Base-by-base conservation (phyloP, 148 eudicot genomes). In the Drosera capensis region DNA sequence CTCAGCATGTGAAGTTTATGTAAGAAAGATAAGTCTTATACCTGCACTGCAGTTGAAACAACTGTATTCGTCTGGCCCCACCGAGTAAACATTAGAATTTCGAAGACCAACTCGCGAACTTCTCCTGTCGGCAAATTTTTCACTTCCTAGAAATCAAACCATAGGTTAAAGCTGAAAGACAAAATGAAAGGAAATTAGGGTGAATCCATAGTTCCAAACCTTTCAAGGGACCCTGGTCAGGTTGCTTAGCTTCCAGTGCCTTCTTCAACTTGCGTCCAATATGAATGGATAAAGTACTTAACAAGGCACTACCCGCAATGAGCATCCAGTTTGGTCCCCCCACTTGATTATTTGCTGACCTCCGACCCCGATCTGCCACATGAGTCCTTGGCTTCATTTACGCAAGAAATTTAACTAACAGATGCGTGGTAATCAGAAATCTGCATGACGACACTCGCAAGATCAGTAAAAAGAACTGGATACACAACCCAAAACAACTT, bases 271-370 rank as follows among this genome's bases (percentile, higher is more conserved):
- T 90, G 71, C 64, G 80, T 48, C 95, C 99, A 31, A 90, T 55
- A 29, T 83, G 99, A 49, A 90, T 58, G 26, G 94, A 84, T 58
- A 90, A 62, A 8, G 95, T 80, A 62, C 95, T 80, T 51, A 90
- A 48, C 65, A 90, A 61, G 48, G 99, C 99, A 69, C 99, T 72
- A 37, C 99, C 99, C 43, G 88, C 81, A 48, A 90, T 56, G 47
- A 84, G 70, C 46, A 84, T 61, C 99, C 99, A 90, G 63, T 76
- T 85, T 20, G 95, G 87, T 20, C 95, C 85, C 49, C 71, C 74
- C 19, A 79, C 74, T 62, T 65, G 75, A 40, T 20, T 24, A 54
- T 50, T 52, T 59, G 56, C 72, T 24, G 74, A 53, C 70, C 67
- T 69, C 48, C 71, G 78, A 66, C 51, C 41, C 63, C 78, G 61